phyloP scores from a whole-genome alignment of 495 filamentous ascomycete species.

The Penicillium ochrochloron region DNA sequence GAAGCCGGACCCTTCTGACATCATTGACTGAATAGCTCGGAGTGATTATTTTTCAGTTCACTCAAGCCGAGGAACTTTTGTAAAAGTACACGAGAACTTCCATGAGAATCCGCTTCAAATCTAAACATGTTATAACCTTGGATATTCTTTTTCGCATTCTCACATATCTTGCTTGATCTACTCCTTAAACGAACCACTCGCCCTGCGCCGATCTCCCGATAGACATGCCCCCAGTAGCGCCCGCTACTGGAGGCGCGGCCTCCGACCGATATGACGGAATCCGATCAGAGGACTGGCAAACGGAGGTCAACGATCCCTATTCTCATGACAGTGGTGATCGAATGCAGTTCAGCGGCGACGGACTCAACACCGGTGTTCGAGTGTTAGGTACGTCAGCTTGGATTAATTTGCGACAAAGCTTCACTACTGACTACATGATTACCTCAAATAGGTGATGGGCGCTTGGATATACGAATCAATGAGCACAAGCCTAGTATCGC shows the following conservation, averaged over 20 bases:
- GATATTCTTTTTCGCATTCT: not conserved
- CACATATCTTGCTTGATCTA: no score
- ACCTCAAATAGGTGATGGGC: constrained; percentile 27
- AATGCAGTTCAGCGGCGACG: constrained; percentile 26
- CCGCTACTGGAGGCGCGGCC: constrained; percentile 5
- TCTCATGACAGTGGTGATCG: constrained; percentile 7
- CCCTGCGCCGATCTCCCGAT: constrained; percentile 25
- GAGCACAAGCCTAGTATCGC: constrained; percentile 32
- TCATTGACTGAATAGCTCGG: constrained; percentile 14
- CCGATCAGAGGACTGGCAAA: constrained; percentile 26
- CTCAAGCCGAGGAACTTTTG: constrained; percentile 7
- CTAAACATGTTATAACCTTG: not conserved
- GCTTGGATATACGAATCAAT: constrained; percentile 34
- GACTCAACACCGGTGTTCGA: constrained; percentile 31
- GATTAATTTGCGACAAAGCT: not conserved
- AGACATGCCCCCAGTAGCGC: constrained; percentile 22
- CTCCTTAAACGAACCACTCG: not conserved
- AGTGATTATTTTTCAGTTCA: not conserved
- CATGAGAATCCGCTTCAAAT: not conserved
- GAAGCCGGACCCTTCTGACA: constrained; percentile 19
- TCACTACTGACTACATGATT: not conserved
- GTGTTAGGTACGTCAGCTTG: constrained; percentile 23
- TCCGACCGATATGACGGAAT: constrained; percentile 12
- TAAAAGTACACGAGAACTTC: not conserved
- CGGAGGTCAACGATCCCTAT: constrained; percentile 6